Evolutionary conservation across 805 yeast genomes (phyloP).

Genomic region (Candida orba): DNA sequence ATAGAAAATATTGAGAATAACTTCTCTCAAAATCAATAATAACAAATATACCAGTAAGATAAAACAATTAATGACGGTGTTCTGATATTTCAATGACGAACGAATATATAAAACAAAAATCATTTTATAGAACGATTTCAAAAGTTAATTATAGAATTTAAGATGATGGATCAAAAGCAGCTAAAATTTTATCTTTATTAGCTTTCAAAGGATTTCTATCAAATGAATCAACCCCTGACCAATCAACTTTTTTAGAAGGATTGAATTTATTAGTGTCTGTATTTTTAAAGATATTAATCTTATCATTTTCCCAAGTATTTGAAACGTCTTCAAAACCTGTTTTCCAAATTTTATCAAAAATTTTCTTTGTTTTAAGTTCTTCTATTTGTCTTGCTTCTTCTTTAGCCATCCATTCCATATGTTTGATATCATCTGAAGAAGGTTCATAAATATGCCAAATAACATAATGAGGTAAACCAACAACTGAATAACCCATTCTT

Average conservation of each 20-base stretch:
- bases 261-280: conserved; percentile 52
- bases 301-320: conserved; percentile 68
- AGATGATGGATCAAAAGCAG: conserved; percentile 24
- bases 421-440: conserved; percentile 80
- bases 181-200: conserved; percentile 23
- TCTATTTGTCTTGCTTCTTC: conserved; percentile 64
- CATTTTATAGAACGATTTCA: too few species aligned
- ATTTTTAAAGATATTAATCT: conserved; percentile 65
- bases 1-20: not conserved
- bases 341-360: conserved; percentile 67
- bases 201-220: conserved; percentile 16
- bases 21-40: not conserved
- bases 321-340: conserved; percentile 76
- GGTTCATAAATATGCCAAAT: conserved; percentile 98
- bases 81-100: too few species aligned
- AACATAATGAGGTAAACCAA: conserved; percentile 91
- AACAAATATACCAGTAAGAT: too few species aligned
- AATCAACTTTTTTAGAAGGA: conserved; percentile 49
- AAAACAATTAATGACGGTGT: too few species aligned
- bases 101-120: too few species aligned
- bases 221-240: conserved; percentile 53
- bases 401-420: conserved; percentile 87
- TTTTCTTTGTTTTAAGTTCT: conserved; percentile 54
- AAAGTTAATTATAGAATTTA: too few species aligned
- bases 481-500: conserved; percentile 81